Evolutionary conservation across 495 filamentous ascomycete species (phyloP), one percentile per base, ranked within the genome.

Genomic region (Aspergillus indologenus): DNA sequence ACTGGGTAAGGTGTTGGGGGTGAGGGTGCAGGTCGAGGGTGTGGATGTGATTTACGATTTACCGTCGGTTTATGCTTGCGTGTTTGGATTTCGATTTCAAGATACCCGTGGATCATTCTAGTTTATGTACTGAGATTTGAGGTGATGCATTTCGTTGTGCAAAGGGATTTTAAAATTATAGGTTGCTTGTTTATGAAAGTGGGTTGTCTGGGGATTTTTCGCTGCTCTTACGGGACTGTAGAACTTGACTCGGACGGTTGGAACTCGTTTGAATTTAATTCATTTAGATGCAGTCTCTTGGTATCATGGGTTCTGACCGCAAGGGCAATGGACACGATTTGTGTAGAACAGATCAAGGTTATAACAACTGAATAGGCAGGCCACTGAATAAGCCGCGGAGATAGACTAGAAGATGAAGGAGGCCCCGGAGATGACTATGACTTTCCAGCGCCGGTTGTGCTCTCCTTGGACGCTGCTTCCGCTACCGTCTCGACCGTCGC

Each of bases 401-500:
- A 45, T n/a, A 23, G 18, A 3, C n/a, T 17, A n/a, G 46, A 34
- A 42, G 6, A 29, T 18, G 24, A 50, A 21, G 11, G 42, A 18
- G 18, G 42, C 5, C 34, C 19, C 15, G 0, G 4, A 24, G 20
- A 3, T 19, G 23, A 56, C 50, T 40, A 67, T 58, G 62, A 73
- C 56, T 74, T 76, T 24, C 69, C 66, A 42, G 65, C 56, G 40
- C 67, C 61, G 9, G 68, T 67, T 21, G 68, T 65, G 23, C 61
- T 43, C 14, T 65, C 65, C 57, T 72, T 71, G 5, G 65, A 66
- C 5, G 64, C 54, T 19, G 72, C 72, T 9, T 63, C 69, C 8
- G 69, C 60, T 54, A 68, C 68, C 0, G 83, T 83, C 68, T 89
- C 87, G 42, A 81, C 82, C 22, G 87, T 88, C 7, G 87, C 84